Evolutionary conservation across 495 filamentous ascomycete genomes (phyloP), one percentile per base, ranked within the genome.

Genomic region (Ramalina intermedia): DNA sequence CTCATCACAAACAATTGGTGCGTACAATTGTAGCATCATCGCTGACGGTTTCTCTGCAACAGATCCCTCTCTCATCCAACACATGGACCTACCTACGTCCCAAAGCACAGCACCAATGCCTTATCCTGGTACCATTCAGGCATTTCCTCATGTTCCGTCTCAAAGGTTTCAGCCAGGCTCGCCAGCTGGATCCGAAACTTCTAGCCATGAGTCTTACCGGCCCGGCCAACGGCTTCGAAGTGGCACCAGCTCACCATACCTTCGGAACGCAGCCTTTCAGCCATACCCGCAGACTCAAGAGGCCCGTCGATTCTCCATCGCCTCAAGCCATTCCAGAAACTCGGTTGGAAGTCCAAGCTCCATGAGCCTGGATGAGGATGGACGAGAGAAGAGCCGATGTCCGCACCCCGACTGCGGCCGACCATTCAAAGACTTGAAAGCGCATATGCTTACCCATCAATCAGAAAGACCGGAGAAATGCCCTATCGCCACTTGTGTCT

Each of bases 401-500:
- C 84, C 85, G 12, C 76, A 84, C 56, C 79, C 83, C 0, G 86
- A 91, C 21, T 96, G 89, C 53, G 86, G 87, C 14, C 80, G 85
- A 47, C 72, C 85, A n/a, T 94, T 94, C 75, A 93, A 93, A 59
- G 89, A 96, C 55, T 66, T 94, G 46, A 91, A 90, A 56, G 89
- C 91, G 5, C 91, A 99, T 63, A 88, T 94, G 84, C 74, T 96
- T 46, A 99, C 91, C 1, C 91, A 99, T 64, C 85, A 89, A 66
- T 81, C 81, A 46, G 89, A 96, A 62, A 73, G 91, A 14, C 91
- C 91, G 0, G 90, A 96, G 50, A 99, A 99, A 61, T 99, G 91
- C 61, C 91, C 91, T 1, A 96, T 96, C 48, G 69, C 80, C 49
- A 91, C 77, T 9, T 99, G 91, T 71, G 87, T 94, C 57, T 99